These are phyloP conservation scores for Delphinella strobiligena DNA, from an alignment of 2,329 filamentous ascomycete genomes.

Conservation along the genomic window DNA sequence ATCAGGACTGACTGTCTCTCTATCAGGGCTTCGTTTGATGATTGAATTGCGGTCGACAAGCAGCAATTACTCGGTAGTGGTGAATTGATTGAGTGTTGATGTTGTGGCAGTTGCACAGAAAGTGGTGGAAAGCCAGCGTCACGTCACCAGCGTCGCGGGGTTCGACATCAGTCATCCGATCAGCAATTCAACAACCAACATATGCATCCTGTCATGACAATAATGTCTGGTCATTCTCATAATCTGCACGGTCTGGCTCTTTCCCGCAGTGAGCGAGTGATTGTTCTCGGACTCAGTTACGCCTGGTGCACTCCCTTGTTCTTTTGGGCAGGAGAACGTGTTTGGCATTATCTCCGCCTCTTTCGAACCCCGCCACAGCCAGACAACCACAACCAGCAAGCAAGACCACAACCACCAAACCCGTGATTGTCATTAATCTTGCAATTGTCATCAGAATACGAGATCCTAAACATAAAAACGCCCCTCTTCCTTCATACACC, in stretches of 20 bases:
- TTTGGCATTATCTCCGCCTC: conserved; percentile 14
- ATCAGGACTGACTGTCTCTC: too few species aligned
- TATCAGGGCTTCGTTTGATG: too few species aligned
- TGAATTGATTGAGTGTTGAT: too few species aligned
- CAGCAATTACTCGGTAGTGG: too few species aligned
- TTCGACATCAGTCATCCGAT: conserved; percentile 1
- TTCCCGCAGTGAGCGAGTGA: conserved; percentile 20
- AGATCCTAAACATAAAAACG: neutral
- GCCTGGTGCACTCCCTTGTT: conserved; percentile 19
- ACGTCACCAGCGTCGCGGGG: neutral
- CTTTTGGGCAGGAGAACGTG: conserved; percentile 14
- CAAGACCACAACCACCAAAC: too few species aligned
- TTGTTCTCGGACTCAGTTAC: conserved; percentile 22
- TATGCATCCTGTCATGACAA: neutral
- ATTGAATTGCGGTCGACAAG: too few species aligned
- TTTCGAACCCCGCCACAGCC: neutral
- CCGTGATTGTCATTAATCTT: neutral
- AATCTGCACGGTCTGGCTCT: conserved; percentile 19
- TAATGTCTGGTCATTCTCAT: neutral
- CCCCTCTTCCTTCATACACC: neutral
- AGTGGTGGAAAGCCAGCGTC: conserved; percentile 2
- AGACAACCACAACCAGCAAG: neutral
- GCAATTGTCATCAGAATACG: neutral
- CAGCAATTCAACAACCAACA: neutral
- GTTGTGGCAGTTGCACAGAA: conserved; percentile 2